Conservation (phyloP, 768 basidiomycete species). For the Boletus speciosus region DNA sequence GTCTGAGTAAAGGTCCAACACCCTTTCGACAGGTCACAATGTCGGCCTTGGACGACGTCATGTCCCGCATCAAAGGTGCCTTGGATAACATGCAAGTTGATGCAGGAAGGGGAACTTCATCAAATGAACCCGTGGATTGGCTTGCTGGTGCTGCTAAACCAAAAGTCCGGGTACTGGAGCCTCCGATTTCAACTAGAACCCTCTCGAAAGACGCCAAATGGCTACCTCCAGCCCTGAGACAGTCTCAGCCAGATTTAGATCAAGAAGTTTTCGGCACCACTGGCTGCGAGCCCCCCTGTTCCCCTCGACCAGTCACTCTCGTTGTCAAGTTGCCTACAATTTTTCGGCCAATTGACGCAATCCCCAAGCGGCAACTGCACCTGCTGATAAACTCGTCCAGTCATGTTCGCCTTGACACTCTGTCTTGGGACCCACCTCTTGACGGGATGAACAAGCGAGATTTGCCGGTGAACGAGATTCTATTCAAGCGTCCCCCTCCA, state of each 20-base stretch:
- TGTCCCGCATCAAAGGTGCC: constrained; percentile 84
- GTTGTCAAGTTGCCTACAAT: constrained; percentile 47
- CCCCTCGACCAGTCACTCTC: constrained; percentile 41
- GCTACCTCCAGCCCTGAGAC: constrained; percentile 55
- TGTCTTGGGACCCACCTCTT: constrained; percentile 70
- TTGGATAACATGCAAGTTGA: constrained; percentile 64
- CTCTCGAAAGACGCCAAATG: constrained; percentile 44
- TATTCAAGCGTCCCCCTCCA: constrained; percentile 49
- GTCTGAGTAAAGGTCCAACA: constrained; percentile 19
- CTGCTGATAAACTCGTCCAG: constrained; percentile 37
- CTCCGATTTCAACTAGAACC: constrained; percentile 8
- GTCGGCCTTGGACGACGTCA: constrained; percentile 76
- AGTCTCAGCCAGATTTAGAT: constrained; percentile 34
- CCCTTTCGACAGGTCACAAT: constrained; percentile 52
- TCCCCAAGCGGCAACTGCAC: constrained; percentile 48
- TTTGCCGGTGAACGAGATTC: constrained; percentile 58
- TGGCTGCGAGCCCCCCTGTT: constrained; percentile 44
- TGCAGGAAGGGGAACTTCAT: constrained; percentile 20
- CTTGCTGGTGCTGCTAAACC: constrained; percentile 19
- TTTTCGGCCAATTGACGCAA: constrained; percentile 40
- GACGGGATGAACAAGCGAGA: constrained; percentile 60
- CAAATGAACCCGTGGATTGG: constrained; percentile 22
- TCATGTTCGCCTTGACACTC: constrained; percentile 56
- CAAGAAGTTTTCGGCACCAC: constrained; percentile 48
- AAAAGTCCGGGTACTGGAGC: constrained; percentile 20